phyloP scores from a whole-genome alignment of 75 land plant species.

The Picea glauca region DNA sequence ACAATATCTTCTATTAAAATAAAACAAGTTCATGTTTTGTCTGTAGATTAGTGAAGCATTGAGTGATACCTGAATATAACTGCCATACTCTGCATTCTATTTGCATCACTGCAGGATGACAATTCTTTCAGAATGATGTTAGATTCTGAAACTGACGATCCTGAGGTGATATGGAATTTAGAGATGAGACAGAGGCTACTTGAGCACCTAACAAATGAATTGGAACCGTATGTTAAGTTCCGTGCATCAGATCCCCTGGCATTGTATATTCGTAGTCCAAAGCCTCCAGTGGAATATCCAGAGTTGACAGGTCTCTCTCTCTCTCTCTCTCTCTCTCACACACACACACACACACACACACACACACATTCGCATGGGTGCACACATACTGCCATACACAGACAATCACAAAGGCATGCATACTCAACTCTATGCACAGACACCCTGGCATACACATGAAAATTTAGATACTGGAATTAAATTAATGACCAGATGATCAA shows the following conservation, averaged over 20 bases:
- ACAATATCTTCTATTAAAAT: neutral
- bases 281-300: constrained; percentile 33
- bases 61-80: neutral
- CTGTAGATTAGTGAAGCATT: neutral
- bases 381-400: too few species aligned
- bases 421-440: too few species aligned
- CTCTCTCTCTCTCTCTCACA: neutral
- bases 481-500: too few species aligned
- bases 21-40: neutral
- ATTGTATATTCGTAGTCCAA: constrained; percentile 41
- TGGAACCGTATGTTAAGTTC: constrained; percentile 42
- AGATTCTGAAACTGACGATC: constrained; percentile 33
- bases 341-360: neutral
- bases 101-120: constrained; percentile 21
- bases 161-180: constrained; percentile 46
- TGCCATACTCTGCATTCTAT: neutral
- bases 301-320: constrained; percentile 35
- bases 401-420: too few species aligned
- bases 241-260: constrained; percentile 44
- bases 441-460: too few species aligned
- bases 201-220: constrained; percentile 29
- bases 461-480: too few species aligned
- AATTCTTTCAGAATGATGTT: constrained; percentile 28
- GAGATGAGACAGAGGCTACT: constrained; percentile 34
- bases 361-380: too few species aligned